These are phyloP conservation scores for Yamadazyma tumulicola DNA, from an alignment of 805 yeast species.

Conservation along the genomic window DNA sequence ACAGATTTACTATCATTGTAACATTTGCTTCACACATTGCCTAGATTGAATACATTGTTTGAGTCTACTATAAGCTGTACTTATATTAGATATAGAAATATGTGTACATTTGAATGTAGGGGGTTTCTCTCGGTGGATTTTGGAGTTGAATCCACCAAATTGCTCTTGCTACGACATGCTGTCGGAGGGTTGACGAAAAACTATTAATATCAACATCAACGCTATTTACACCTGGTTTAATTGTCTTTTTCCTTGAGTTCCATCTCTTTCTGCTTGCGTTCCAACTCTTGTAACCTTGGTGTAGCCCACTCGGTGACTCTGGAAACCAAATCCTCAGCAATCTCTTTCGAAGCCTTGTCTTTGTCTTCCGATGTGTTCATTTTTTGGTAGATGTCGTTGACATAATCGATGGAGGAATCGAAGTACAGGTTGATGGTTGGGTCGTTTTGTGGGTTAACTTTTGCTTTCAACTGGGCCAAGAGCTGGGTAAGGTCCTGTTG, in stretches of 20 bases:
- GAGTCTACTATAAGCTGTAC: constrained; percentile 40
- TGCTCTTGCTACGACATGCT: too few relatives aligned
- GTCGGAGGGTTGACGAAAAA: too few relatives aligned
- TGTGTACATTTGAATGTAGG: constrained; percentile 42
- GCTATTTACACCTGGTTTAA: too few relatives aligned
- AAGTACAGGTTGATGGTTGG: constrained; percentile 26
- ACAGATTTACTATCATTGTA: constrained; percentile 10
- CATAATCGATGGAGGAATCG: constrained; percentile 23
- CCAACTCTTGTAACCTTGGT: too few relatives aligned
- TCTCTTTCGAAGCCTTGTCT: constrained; percentile 30
- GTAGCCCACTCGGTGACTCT: constrained; percentile 31
- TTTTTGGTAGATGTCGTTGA: constrained; percentile 21
- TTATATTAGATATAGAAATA: constrained; percentile 42
- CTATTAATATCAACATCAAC: too few relatives aligned
- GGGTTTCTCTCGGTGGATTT: too few relatives aligned
- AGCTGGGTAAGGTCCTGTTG: constrained; percentile 5
- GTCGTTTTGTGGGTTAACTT: constrained; percentile 28
- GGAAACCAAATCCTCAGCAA: constrained; percentile 30
- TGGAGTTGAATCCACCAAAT: too few relatives aligned
- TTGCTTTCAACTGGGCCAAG: constrained; percentile 7
- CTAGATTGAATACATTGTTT: constrained; percentile 44
- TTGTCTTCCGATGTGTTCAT: constrained; percentile 31
- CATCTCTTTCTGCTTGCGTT: too few relatives aligned
- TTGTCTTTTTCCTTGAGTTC: too few relatives aligned
- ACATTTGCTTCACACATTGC: constrained; percentile 23